These are phyloP conservation scores for Chaetomiaceae sp. DNA, from an alignment of 2,329 filamentous ascomycete genomes.

Conservation along the genomic window DNA sequence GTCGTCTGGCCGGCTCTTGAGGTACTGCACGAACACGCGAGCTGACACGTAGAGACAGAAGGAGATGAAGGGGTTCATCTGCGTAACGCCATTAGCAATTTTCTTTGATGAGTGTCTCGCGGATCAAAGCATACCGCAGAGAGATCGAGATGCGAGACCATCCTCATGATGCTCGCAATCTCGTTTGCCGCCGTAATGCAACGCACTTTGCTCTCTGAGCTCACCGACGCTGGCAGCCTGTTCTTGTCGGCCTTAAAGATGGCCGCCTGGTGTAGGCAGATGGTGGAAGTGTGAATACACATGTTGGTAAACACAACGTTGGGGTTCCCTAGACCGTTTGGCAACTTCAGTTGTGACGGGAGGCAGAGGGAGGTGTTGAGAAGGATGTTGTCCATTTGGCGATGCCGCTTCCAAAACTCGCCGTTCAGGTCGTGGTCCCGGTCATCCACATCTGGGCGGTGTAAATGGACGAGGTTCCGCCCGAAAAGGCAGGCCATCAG, in stretches of 20 bases:
- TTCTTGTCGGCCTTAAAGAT: constrained; percentile 97
- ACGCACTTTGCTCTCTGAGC: constrained; percentile 84
- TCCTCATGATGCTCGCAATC: constrained; percentile 91
- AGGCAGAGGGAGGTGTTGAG: constrained; percentile 80
- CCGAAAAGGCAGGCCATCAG: constrained; percentile 88
- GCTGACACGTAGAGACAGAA: constrained; percentile 97
- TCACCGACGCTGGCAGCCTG: constrained; percentile 68
- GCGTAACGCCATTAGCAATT: constrained; percentile 20
- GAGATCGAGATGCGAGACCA: constrained; percentile 86
- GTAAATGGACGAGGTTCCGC: constrained; percentile 83
- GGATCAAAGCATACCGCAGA: constrained; percentile 57
- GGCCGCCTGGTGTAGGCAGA: constrained; percentile 95
- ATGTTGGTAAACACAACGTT: constrained; percentile 95
- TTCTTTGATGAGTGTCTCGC: neutral
- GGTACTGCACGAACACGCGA: constrained; percentile 89
- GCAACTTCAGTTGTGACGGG: constrained; percentile 76
- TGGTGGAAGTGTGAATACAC: constrained; percentile 93
- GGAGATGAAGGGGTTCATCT: constrained; percentile 95
- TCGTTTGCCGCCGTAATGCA: constrained; percentile 93
- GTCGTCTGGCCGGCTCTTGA: constrained; percentile 91
- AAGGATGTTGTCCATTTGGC: constrained; percentile 82
- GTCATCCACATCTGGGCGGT: constrained; percentile 77
- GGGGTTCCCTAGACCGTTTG: constrained; percentile 67
- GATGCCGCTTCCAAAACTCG: constrained; percentile 92
- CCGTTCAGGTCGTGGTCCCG: constrained; percentile 84